Evolutionary conservation across 306 rosid species (phyloP).

Genomic region (Nissolia schottii): DNA sequence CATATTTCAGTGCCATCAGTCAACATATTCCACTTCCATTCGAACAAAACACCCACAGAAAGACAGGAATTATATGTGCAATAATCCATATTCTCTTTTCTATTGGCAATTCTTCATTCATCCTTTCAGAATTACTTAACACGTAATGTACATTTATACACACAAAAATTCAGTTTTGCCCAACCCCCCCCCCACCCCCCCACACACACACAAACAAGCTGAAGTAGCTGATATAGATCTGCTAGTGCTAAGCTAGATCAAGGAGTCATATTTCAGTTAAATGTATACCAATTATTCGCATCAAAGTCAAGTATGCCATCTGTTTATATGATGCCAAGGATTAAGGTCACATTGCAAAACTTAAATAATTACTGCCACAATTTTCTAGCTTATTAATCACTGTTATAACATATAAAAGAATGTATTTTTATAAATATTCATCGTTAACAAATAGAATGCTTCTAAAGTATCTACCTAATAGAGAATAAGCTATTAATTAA

Average conservation of each 20-base stretch:
- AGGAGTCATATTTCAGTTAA: neutral
- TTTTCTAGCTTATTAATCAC: constrained; percentile 3
- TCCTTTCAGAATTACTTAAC: constrained; percentile 8
- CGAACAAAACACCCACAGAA: neutral
- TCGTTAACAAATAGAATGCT: neutral
- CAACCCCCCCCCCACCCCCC: no score
- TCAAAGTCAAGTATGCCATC: neutral
- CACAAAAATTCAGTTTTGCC: constrained; percentile 2
- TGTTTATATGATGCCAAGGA: constrained; percentile 2
- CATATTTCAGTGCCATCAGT: constrained; percentile 14
- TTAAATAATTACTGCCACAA: neutral
- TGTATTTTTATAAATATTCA: neutral
- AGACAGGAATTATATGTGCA: neutral
- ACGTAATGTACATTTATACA: neutral
- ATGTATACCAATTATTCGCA: neutral
- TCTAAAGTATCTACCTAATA: neutral
- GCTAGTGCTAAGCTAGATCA: constrained; percentile 14
- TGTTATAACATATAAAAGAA: neutral
- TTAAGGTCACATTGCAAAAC: constrained; percentile 2
- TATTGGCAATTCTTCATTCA: neutral
- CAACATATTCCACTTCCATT: constrained; percentile 4
- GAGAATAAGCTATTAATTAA: constrained; percentile 1
- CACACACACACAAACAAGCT: constrained; percentile 20
- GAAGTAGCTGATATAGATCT: constrained; percentile 12
- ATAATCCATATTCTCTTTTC: neutral